Evolutionary conservation across 495 filamentous ascomycete genomes (phyloP).

Genomic region (Parachaetomium inaequale): DNA sequence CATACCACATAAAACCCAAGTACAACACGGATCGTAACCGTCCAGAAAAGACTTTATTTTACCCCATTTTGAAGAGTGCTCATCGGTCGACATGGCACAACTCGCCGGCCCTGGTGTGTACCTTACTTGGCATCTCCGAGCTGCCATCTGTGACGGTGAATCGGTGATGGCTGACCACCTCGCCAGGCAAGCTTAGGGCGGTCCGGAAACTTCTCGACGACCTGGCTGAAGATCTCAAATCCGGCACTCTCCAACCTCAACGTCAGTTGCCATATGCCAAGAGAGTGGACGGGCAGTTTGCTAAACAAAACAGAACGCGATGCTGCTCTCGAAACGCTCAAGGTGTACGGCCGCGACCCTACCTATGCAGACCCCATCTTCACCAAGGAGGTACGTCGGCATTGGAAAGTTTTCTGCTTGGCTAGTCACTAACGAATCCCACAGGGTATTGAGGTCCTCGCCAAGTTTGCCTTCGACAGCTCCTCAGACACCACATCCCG

Average conservation of each 20-base stretch:
- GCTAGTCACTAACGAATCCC: neutral
- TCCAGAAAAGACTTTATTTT: no score
- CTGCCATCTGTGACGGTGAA: neutral
- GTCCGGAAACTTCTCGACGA: constrained; percentile 57
- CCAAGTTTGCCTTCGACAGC: constrained; percentile 67
- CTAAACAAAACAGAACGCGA: constrained; percentile 51
- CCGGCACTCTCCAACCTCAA: constrained; percentile 50
- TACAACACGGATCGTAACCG: no score
- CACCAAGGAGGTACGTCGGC: constrained; percentile 59
- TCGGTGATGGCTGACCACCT: constrained; percentile 14
- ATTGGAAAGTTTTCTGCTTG: neutral
- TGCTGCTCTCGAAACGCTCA: constrained; percentile 65
- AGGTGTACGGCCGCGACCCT: constrained; percentile 71
- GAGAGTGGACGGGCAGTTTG: neutral
- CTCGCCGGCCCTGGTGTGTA: constrained; percentile 1
- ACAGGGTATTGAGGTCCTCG: constrained; percentile 74
- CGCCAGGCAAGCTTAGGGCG: constrained; percentile 59
- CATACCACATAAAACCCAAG: no score
- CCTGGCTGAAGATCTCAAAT: constrained; percentile 56
- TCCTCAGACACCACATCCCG: constrained; percentile 57
- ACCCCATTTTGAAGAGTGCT: no score
- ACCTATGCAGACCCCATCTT: constrained; percentile 75
- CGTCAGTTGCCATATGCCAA: constrained; percentile 43
- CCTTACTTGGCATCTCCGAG: neutral
- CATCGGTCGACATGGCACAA: neutral